phyloP scores from a whole-genome alignment of 129 eudicot genomes.

The Chrysanthemum makinoi region DNA sequence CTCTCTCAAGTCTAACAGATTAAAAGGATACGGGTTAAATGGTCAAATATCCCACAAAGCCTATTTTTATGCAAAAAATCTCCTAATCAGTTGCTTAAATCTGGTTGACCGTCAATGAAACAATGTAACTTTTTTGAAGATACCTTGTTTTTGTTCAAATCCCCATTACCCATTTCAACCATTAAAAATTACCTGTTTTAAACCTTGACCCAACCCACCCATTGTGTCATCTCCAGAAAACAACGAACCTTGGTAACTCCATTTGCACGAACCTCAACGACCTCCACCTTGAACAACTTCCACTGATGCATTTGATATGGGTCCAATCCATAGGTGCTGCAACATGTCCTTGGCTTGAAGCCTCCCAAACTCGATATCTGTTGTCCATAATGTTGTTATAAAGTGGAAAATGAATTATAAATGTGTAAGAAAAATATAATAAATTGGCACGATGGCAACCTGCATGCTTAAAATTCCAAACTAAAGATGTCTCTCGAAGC shows the following conservation, averaged over 20 bases:
- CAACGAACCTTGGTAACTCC: conserved; percentile 69
- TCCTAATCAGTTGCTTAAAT: not conserved
- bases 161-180: not conserved
- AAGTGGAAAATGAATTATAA: not conserved
- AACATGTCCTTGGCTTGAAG: conserved; percentile 87
- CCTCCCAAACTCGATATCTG: conserved; percentile 76
- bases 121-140: not conserved
- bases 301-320: conserved; percentile 73
- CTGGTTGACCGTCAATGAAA: not conserved
- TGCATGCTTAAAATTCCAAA: conserved; percentile 85
- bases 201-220: not conserved
- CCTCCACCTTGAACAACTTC: conserved; percentile 84
- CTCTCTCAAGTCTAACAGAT: not conserved
- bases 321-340: conserved; percentile 88
- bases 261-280: conserved; percentile 85
- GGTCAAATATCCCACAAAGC: not conserved
- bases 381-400: conserved; percentile 3
- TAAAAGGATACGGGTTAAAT: not conserved
- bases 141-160: not conserved
- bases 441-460: conserved; percentile 41
- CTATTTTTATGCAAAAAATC: not conserved
- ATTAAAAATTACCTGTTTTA: not conserved
- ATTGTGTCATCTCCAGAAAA: not conserved
- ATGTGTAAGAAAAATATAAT: not conserved
- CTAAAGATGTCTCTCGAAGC: conserved; percentile 78